Evolutionary conservation across 2,329 filamentous ascomycete species (phyloP), one percentile per base, ranked within the genome.

Genomic region (Fusarium sp.): DNA sequence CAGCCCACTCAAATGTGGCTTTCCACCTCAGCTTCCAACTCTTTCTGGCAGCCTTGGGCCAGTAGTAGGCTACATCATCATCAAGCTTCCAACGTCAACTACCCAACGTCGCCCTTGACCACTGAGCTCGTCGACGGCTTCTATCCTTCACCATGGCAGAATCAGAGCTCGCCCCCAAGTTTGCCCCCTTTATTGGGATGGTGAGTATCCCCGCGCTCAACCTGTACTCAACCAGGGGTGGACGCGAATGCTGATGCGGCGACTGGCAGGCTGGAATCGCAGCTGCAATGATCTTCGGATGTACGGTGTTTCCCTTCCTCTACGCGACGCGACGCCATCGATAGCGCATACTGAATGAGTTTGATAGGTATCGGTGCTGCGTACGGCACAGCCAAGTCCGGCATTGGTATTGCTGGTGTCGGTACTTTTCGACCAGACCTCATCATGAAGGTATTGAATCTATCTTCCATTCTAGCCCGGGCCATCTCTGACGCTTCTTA

Each of bases 101-200:
- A 31, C 28, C 26, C 57, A 57, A 69, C 64, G 55, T 63, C 62
- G 60, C 54, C 67, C 52, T 64, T 56, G 64, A 66, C 53, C 56
- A 57, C 52, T 59, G 55, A 63, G 63, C 54, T 58, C 66, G 55
- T 57, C 54, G 49, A 69, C 66, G 68, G 69, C 60, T 60, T 61
- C 64, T 64, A 58, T 55, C 69, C 54, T 60, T 73, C 70, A 82
- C 49, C 67, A 89, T 89, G 87, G 82, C 80, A 63, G 84, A 79
- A 57, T 75, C 87, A 72, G 88, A 90, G 72, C 81, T 89, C 67
- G 85, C 91, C 63, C 93, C 93, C 75, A 92, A 92, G 82, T 95
- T 95, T 79, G 93, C 93, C 83, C 92, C 92, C 75, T 96, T 95
- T 85, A 87, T 95, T 79, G 93, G 93, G 85, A 94, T 95, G 92